These are phyloP conservation scores for Trichopus zeylanicus DNA, from an alignment of 116 monocot genomes.

Conservation along the genomic window DNA sequence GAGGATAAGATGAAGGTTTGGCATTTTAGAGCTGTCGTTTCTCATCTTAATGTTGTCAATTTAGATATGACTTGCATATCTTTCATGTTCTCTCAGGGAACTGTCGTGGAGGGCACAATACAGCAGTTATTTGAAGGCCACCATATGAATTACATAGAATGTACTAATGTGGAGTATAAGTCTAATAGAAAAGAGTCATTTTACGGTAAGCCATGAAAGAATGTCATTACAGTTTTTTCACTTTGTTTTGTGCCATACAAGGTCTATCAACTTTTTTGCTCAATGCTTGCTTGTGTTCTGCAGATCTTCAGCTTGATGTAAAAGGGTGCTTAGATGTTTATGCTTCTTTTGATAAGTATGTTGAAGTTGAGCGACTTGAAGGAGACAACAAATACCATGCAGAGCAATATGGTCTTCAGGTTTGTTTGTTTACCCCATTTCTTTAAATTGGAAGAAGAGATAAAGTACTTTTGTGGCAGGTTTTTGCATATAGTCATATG, in stretches of 20 bases:
- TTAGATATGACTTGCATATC: slow-evolving; percentile 1
- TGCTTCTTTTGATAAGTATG: slow-evolving; percentile 98
- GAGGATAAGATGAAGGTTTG: slow-evolving; percentile 97
- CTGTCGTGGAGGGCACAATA: slow-evolving; percentile 95
- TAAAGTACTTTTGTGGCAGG: too few relatives aligned
- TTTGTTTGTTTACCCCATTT: slow-evolving; percentile 20
- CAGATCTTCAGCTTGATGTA: slow-evolving; percentile 97
- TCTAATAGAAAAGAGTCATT: slow-evolving; percentile 90
- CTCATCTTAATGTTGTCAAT: background rate
- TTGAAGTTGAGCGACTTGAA: slow-evolving; percentile 95
- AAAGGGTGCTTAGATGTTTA: slow-evolving; percentile 96
- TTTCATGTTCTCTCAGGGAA: slow-evolving; percentile 40
- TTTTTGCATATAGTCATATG: too few relatives aligned
- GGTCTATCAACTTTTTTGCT: background rate
- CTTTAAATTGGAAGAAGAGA: too few relatives aligned
- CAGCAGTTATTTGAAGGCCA: slow-evolving; percentile 97
- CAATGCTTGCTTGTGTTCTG: background rate
- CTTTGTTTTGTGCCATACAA: background rate
- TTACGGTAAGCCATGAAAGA: slow-evolving; percentile 47
- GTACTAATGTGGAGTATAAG: slow-evolving; percentile 94
- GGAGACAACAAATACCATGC: slow-evolving; percentile 99
- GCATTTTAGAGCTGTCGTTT: background rate
- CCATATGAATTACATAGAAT: slow-evolving; percentile 94
- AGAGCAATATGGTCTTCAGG: slow-evolving; percentile 89
- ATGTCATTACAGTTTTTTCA: too few relatives aligned